Evolutionary conservation across 163 green algal genomes (phyloP), one percentile per base, ranked within the genome.

Genomic region (Smithsoniella earleae): DNA sequence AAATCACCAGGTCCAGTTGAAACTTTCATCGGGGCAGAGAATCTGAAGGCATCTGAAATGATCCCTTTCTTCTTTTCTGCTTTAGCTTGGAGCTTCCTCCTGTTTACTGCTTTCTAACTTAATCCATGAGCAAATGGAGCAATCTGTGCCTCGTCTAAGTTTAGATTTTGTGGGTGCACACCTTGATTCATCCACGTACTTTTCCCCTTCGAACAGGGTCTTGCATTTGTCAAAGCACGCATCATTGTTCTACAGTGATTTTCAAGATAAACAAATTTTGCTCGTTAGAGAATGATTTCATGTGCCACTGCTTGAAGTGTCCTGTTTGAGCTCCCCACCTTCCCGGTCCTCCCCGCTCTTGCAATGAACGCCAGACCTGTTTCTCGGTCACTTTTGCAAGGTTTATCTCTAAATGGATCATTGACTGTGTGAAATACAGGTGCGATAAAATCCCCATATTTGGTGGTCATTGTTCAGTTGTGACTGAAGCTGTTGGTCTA

Each of bases 361-460:
- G 74, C 76, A 37, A 83, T 86, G 36, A 86, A 79, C 58, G 78
- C 81, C 0, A 83, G 37, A 1, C 81, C 81, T 38, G 81, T 63
- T 33, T 82, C 77, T 27, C 73, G 38, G n/a, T 74, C 55, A 22
- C 74, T 52, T 16, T 28, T 69, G 25, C n/a, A 31, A n/a, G 54
- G 2, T 38, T 2, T 33, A 64, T 31, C 34, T 20, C n/a, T 36
- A 43, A 62, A 62, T 30, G 74, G 65, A 37, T 46, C 10, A 5
- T 52, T 30, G 43, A 73, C 63, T 6, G 66, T 75, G n/a, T 81
- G 46, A 62, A 81, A 83, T 0, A 55, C 52, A 13, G 78, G 78
- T 18, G 78, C 49, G 16, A 76, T 66, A 36, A 83, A 81, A 74
- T 81, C 78, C 31, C 78, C 78, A 80, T 83, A 83, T 66, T 83